Evolutionary conservation across 768 basidiomycete genomes (phyloP).

Genomic region (Phanerochaete carnosa): DNA sequence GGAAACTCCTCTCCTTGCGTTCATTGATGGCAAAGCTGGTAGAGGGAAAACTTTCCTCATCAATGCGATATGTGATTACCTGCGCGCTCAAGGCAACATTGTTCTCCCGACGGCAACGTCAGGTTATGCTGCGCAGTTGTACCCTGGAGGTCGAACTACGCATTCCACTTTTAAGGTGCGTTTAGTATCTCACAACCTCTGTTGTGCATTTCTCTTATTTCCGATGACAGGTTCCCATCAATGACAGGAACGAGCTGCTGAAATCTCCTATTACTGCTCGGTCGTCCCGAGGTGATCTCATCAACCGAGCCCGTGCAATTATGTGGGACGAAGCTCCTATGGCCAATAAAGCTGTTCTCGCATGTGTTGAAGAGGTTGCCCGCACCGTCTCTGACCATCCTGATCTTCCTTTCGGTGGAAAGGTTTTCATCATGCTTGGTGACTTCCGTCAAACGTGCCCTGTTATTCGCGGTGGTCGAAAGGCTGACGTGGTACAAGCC

Average conservation of each 20-base stretch:
- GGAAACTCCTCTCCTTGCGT: slow-evolving; percentile 19
- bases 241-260: slow-evolving; percentile 29
- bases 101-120: slow-evolving; percentile 35
- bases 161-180: slow-evolving; percentile 38
- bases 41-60: slow-evolving; percentile 38
- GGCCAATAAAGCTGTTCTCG: slow-evolving; percentile 25
- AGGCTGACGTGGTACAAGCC: slow-evolving; percentile 28
- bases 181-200: not conserved
- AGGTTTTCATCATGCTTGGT: slow-evolving; percentile 16
- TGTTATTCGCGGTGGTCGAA: slow-evolving; percentile 30
- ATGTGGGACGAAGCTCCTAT: slow-evolving; percentile 44
- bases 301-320: slow-evolving; percentile 27
- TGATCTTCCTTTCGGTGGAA: slow-evolving; percentile 35
- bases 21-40: slow-evolving; percentile 39
- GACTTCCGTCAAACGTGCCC: slow-evolving; percentile 42
- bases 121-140: slow-evolving; percentile 38
- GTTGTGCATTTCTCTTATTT: too few species aligned
- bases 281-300: slow-evolving; percentile 30
- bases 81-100: slow-evolving; percentile 27
- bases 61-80: slow-evolving; percentile 29
- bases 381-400: slow-evolving; percentile 19
- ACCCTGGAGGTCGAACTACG: slow-evolving; percentile 34
- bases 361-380: slow-evolving; percentile 28
- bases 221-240: slow-evolving; percentile 30
- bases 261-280: slow-evolving; percentile 27